These are phyloP conservation scores for Myxozyma neglecta DNA, from an alignment of 805 yeast genomes.

Conservation along the genomic window DNA sequence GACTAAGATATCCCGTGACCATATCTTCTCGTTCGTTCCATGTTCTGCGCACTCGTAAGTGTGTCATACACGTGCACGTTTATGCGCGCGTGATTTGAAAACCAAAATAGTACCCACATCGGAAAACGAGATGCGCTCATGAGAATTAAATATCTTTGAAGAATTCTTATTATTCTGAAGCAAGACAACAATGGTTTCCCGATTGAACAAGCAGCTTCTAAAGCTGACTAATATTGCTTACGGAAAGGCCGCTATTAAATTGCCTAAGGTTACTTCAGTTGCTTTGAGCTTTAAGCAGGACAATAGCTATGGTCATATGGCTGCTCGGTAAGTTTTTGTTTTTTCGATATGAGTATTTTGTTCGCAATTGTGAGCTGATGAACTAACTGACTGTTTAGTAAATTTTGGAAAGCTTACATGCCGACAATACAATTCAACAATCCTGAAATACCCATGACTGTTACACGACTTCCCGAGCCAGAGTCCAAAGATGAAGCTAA, in stretches of 20 bases:
- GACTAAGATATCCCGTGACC: background rate
- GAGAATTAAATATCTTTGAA: background rate
- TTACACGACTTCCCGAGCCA: conserved; percentile 40
- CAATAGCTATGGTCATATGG: conserved; percentile 29
- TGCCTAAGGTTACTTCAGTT: conserved; percentile 10
- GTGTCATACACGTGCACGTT: background rate
- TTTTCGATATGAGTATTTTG: background rate
- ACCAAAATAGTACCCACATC: background rate
- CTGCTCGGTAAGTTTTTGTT: conserved; percentile 20
- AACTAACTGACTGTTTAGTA: conserved; percentile 41
- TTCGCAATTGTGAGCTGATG: background rate
- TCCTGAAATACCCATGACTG: conserved; percentile 63
- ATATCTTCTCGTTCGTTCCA: conserved; percentile 1
- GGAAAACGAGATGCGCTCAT: background rate
- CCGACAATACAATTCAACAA: conserved; percentile 83
- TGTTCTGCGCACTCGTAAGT: background rate
- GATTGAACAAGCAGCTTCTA: conserved; percentile 7
- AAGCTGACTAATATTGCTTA: conserved; percentile 4
- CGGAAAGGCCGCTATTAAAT: conserved; percentile 16
- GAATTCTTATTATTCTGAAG: background rate
- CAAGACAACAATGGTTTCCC: conserved; percentile 2
- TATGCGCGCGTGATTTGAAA: background rate
- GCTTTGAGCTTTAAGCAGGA: conserved; percentile 17
- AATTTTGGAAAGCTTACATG: conserved; percentile 71
- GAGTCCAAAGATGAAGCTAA: conserved; percentile 43